These are phyloP conservation scores for Meyerozyma elateridarum DNA, from an alignment of 1,139 yeast genomes.

Conservation along the genomic window DNA sequence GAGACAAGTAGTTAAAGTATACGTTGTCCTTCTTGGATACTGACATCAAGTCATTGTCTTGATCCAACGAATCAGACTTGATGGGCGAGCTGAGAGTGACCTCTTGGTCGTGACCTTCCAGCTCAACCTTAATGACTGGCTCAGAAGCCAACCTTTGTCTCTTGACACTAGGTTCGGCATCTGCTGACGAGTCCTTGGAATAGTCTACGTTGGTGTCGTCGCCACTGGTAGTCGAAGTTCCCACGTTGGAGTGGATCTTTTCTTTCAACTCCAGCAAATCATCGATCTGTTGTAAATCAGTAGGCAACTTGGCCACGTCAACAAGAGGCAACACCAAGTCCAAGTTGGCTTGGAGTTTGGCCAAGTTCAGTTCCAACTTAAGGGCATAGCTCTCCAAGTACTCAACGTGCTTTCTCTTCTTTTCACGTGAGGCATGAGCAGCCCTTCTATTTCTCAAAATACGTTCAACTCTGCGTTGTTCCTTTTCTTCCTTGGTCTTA, in stretches of 20 bases:
- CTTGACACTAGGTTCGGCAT: slow-evolving; percentile 1
- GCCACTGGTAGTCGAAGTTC: slow-evolving; percentile 10
- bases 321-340: slow-evolving; percentile 8
- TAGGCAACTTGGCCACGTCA: slow-evolving; percentile 12
- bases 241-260: slow-evolving; percentile 29
- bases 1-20: slow-evolving; percentile 39
- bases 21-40: slow-evolving; percentile 8
- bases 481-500: slow-evolving; percentile 93
- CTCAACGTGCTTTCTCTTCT: slow-evolving; percentile 90
- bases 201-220: slow-evolving; percentile 2
- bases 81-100: not conserved
- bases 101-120: not conserved
- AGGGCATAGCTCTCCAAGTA: slow-evolving; percentile 65
- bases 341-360: slow-evolving; percentile 22
- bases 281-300: slow-evolving; percentile 16
- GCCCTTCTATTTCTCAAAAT: slow-evolving; percentile 93
- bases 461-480: slow-evolving; percentile 89
- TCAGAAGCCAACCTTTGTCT: not conserved
- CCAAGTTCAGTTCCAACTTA: slow-evolving; percentile 40
- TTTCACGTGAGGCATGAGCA: slow-evolving; percentile 95
- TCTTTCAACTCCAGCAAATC: slow-evolving; percentile 30
- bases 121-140: not conserved
- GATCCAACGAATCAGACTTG: slow-evolving; percentile 1
- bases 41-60: slow-evolving; percentile 11
- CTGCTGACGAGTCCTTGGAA: not conserved